Conservation (phyloP, 176 grass and related monocot species). For the Cymbopogon citratus region DNA sequence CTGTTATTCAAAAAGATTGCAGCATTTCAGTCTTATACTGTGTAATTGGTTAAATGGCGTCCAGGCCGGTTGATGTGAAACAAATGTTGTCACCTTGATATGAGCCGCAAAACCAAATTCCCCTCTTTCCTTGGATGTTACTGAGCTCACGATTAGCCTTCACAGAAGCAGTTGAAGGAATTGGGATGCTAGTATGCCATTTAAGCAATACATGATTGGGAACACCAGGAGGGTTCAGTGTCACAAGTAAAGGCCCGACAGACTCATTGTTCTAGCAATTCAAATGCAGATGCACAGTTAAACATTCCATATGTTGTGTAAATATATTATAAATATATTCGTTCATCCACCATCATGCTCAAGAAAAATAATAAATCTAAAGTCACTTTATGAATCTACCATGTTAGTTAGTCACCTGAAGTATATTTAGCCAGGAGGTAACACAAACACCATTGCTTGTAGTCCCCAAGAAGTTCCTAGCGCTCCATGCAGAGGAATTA, state of each 20-base stretch:
- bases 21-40: neutral
- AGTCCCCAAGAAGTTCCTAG: conserved; percentile 79
- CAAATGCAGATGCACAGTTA: neutral
- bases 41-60: neutral
- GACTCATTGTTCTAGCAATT: conserved; percentile 54
- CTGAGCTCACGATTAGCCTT: conserved; percentile 55
- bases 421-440: conserved; percentile 83
- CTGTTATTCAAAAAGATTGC: conserved; percentile 26
- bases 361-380: neutral
- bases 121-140: conserved; percentile 66
- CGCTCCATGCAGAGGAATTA: conserved; percentile 67
- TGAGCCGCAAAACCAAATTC: conserved; percentile 80
- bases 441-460: conserved; percentile 48
- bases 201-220: conserved; percentile 63
- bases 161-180: conserved; percentile 52
- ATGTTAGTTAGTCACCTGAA: conserved; percentile 49
- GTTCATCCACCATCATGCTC: neutral
- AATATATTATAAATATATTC: neutral
- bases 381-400: neutral
- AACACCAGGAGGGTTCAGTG: conserved; percentile 56
- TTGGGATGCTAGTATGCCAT: conserved; percentile 66
- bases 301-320: neutral
- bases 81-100: conserved; percentile 35
- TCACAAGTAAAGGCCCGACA: conserved; percentile 51
- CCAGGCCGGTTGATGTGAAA: neutral